phyloP scores from a whole-genome alignment of 2,329 filamentous ascomycete species.

The Aspergillus puulaauensis region DNA sequence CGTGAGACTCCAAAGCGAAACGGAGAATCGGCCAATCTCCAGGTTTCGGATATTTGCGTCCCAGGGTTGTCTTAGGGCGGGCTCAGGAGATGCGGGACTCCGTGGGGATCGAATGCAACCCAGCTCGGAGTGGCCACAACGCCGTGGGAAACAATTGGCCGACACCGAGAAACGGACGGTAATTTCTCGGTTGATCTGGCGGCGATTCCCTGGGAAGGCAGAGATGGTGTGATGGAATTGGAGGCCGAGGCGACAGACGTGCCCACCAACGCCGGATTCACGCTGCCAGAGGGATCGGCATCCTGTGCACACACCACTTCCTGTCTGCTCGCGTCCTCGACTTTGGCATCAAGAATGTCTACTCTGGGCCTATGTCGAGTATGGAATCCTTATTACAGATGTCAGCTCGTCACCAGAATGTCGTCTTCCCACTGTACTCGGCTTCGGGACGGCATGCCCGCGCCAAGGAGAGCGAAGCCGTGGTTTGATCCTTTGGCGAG shows the following conservation, averaged over 20 bases:
- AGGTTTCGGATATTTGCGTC: neutral
- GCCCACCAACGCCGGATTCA: neutral
- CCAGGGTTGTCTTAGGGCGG: neutral
- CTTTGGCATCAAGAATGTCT: no score
- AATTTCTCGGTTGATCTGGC: neutral
- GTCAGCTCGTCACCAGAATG: no score
- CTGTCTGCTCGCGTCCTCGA: no score
- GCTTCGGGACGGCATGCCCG: no score
- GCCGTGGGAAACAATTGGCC: neutral
- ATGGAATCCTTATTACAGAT: no score
- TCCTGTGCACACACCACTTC: no score
- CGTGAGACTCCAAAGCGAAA: neutral
- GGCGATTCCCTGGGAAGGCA: neutral
- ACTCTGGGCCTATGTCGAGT: no score
- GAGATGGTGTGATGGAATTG: neutral
- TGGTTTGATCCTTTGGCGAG: no score
- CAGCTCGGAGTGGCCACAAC: constrained; percentile 3
- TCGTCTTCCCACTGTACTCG: no score
- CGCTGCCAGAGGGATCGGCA: no score
- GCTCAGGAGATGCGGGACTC: constrained; percentile 2
- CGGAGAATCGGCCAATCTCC: neutral
- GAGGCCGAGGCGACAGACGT: neutral
- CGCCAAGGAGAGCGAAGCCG: no score
- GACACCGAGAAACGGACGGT: neutral
- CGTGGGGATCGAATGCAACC: constrained; percentile 16